Base-by-base conservation (phyloP, 257 asterid genomes). In the Fraxinus anomala region DNA sequence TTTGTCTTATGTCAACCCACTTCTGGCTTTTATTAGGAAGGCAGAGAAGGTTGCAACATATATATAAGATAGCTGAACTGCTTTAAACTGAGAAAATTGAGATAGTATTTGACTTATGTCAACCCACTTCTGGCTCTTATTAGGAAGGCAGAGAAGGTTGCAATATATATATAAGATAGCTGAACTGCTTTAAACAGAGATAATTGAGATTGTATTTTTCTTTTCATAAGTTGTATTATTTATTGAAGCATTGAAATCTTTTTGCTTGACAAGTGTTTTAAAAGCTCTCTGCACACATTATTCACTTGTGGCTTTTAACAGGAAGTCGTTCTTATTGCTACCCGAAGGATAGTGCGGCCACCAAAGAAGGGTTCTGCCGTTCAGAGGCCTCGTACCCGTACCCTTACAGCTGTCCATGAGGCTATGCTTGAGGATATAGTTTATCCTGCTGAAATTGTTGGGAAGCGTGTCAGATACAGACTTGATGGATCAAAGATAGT, bases 311-410 rank as follows among this genome's bases (percentile, higher is more conserved):
- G 9, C 9, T 54, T 59, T 40, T 67, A 5, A 59, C 79, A 94
- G 97, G 97, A 91, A 78, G 97, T 94, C 73, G 91, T 94, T 83
- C 72, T 94, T 74, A 76, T 92, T 80, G 94, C 97, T 11, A 92
- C 97, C 6, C 39, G 98, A 56, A 92, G 98, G 89, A 91, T 92
- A 24, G 69, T 86, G 68, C 88, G 93, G 54, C 97, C 97, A 73
- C 94, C 92, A 19, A 90, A 90, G 91, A 90, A 89, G 80, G 96
- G 96, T 9, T 87, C 96, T 13, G 93, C 96, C n/a, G 89, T 73
- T 23, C 89, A 86, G 69, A 88, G 96, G 68, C 96, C 96, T 30
- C 76, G 96, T 36, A 71, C 91, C 72, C 91, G 96, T 56, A 91
- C 96, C 0, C 94, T 91, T 49, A 91, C 96, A 13, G 77, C 94